Evolutionary conservation across 164 flowering plant species (phyloP).

Genomic region (Hamamelis virginiana): DNA sequence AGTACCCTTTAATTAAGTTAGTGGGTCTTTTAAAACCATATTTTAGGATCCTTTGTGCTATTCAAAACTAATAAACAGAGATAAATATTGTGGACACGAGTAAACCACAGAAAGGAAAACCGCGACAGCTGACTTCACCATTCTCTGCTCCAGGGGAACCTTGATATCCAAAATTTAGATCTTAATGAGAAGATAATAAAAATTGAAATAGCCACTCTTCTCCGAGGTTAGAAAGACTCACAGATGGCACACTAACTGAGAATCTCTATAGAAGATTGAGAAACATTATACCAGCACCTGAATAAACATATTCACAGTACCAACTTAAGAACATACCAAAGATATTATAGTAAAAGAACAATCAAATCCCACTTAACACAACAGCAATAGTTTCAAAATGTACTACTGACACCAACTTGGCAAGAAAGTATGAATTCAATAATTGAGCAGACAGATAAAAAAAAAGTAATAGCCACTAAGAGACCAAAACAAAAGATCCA

Average conservation of each 20-base stretch:
- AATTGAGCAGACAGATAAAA: neutral
- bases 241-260: slow-evolving; percentile 49
- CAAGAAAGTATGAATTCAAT: neutral
- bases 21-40: neutral
- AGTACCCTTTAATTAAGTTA: neutral
- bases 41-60: neutral
- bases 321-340: slow-evolving; percentile 29
- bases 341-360: slow-evolving; percentile 11
- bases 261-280: slow-evolving; percentile 52
- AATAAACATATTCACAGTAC: slow-evolving; percentile 55
- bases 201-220: slow-evolving; percentile 9
- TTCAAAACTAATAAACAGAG: neutral
- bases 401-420: neutral
- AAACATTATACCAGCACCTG: slow-evolving; percentile 69
- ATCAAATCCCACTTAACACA: neutral
- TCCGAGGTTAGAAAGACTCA: slow-evolving; percentile 52
- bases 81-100: neutral
- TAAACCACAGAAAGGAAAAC: neutral
- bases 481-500: no score
- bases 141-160: neutral
- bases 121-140: neutral
- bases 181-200: neutral
- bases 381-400: neutral
- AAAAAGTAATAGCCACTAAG: neutral
- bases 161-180: neutral